Evolutionary conservation across 106 monocot genomes (phyloP), one percentile per base, ranked within the genome.

Genomic region (Chionographis japonica): DNA sequence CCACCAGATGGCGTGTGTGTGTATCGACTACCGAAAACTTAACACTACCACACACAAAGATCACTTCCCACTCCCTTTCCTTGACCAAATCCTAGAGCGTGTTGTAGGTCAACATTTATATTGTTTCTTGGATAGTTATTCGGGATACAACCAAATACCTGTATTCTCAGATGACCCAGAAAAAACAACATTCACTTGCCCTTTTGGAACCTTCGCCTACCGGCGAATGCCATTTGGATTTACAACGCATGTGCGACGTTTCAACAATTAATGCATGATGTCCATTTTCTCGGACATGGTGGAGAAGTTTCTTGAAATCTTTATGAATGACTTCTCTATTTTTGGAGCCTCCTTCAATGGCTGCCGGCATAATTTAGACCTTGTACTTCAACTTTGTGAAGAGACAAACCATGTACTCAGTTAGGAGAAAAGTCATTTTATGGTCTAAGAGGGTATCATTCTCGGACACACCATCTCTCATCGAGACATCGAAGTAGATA

Each of bases 341-440:
- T 77, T 39, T 63, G 62, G 61, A 3, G 20, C 27, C 2, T 63
- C 54, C 12, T 77, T 69, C 36, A 15, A 40, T 12, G 0, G 7
- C 3, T 68, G 68, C 9, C 35, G 60, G 9, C 1, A 4, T 1
- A 15, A 75, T 20, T 51, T 68, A 10, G 16, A n/a, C 1, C 7
- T 0, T 4, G 40, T 68, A 6, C 19, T 68, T 1, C 11, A 40
- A 6, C 0, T 49, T 0, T 75, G 75, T 54, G 14, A 40, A 16
- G 58, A 61, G 2, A 53, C 39, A 12, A 59, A 61, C 12, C 17
- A 62, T 12, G 40, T 70, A 1, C 41, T 68, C 0, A 70, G 66
- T 17, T 73, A 37, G 50, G 66, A 78, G 20, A 72, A 60, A 40
- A 60, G 8, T 46, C 70, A 72, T 40, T 78, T 78, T 14, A 72